These are phyloP conservation scores for Kazachstania sp. DNA, from an alignment of 1,139 yeast genomes.

Conservation along the genomic window DNA sequence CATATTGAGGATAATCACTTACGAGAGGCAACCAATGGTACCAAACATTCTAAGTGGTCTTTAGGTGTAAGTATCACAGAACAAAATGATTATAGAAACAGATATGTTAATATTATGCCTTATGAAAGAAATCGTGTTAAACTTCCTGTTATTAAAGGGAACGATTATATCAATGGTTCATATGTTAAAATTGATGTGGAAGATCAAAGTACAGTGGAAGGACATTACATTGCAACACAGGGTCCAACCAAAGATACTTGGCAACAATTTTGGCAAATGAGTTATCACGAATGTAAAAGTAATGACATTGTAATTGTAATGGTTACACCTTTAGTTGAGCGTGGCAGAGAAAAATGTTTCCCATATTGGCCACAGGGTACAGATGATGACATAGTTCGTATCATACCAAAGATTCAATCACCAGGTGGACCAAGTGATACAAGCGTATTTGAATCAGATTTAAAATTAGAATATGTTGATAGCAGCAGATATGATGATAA, in stretches of 20 bases:
- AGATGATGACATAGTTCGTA: slow-evolving; percentile 6
- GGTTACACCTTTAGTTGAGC: slow-evolving; percentile 76
- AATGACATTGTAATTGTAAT: slow-evolving; percentile 58
- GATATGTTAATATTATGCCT: slow-evolving; percentile 52
- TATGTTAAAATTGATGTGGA: slow-evolving; percentile 27
- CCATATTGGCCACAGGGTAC: slow-evolving; percentile 56
- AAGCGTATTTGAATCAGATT: slow-evolving; percentile 15
- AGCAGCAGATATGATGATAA: slow-evolving; percentile 15
- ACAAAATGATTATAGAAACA: slow-evolving; percentile 35
- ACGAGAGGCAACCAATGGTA: slow-evolving; percentile 30
- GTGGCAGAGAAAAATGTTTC: slow-evolving; percentile 53
- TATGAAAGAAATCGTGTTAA: slow-evolving; percentile 49
- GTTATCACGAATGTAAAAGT: slow-evolving; percentile 40
- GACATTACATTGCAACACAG: slow-evolving; percentile 49
- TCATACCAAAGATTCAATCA: slow-evolving; percentile 15
- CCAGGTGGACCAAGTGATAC: slow-evolving; percentile 18
- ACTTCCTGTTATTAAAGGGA: slow-evolving; percentile 31
- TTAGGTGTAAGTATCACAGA: slow-evolving; percentile 27
- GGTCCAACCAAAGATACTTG: slow-evolving; percentile 63
- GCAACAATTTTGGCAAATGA: slow-evolving; percentile 83
- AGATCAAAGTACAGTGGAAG: slow-evolving; percentile 19
- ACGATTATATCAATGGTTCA: slow-evolving; percentile 43
- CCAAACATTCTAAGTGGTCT: slow-evolving; percentile 26
- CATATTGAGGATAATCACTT: slow-evolving; percentile 31
- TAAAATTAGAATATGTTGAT: slow-evolving; percentile 15